Evolutionary conservation across 805 yeast species (phyloP).

Genomic region (Sugiyamaella qingdaonensis): DNA sequence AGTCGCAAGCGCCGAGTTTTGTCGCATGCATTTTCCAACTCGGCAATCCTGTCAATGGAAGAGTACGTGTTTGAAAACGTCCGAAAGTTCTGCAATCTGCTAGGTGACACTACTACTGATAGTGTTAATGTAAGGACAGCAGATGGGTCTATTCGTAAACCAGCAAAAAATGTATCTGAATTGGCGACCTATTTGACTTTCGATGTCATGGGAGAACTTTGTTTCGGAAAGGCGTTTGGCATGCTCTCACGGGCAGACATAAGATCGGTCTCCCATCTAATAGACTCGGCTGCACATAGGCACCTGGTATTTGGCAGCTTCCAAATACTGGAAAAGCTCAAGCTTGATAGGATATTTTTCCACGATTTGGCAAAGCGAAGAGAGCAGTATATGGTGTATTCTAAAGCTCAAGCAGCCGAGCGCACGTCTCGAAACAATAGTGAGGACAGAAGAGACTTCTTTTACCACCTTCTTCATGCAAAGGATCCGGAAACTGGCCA

Average conservation of each 20-base stretch:
- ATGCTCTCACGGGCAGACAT: conserved; percentile 16
- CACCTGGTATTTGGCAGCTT: conserved; percentile 16
- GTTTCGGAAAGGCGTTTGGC: conserved; percentile 19
- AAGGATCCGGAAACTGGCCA: conserved; percentile 19
- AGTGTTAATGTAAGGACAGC: conserved; percentile 3
- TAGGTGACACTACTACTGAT: conserved; percentile 16
- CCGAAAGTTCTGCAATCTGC: conserved; percentile 12
- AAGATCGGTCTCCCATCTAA: conserved; percentile 14
- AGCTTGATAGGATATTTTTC: conserved; percentile 17
- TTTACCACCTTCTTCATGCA: conserved; percentile 18
- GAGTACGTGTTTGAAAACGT: conserved; percentile 16
- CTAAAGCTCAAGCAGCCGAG: conserved; percentile 18
- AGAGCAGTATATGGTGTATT: conserved; percentile 16
- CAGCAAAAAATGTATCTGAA: conserved; percentile 17
- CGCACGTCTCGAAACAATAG: conserved; percentile 15
- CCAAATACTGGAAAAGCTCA: conserved; percentile 13
- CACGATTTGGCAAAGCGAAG: conserved; percentile 14
- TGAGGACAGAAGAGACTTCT: conserved; percentile 16
- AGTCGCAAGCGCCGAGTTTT: conserved; percentile 18
- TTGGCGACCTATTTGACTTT: conserved; percentile 15
- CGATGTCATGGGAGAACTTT: conserved; percentile 20
- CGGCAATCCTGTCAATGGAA: conserved; percentile 17
- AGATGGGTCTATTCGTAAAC: conserved; percentile 7
- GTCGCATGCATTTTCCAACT: conserved; percentile 18
- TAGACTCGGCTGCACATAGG: conserved; percentile 19